A percentile compares a stretch with the other conserved stretches of the same genome.
Evolutionary conservation across 768 basidiomycete genomes (phyloP).

Genomic region (Trametes gibbosa): DNA sequence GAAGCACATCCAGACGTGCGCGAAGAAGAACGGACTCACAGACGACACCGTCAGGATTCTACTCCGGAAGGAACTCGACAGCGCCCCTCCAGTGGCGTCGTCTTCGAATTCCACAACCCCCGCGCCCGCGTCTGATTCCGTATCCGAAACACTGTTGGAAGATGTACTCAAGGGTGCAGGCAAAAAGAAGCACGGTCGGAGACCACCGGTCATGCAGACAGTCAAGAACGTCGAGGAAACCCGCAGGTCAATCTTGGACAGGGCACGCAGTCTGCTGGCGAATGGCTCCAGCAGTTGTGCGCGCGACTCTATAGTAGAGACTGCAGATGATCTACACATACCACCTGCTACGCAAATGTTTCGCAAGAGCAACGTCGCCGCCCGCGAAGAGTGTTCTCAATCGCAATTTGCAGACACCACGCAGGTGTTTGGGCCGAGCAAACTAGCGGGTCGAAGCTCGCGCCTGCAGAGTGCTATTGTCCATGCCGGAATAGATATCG

Average conservation of each 20-base stretch:
- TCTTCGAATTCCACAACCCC: slow-evolving; percentile 3
- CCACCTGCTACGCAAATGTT: slow-evolving; percentile 34
- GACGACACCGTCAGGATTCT: slow-evolving; percentile 55
- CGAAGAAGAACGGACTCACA: slow-evolving; percentile 54
- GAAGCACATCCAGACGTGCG: slow-evolving; percentile 65
- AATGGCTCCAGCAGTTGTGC: not conserved
- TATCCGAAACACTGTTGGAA: slow-evolving; percentile 47
- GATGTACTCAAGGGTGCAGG: slow-evolving; percentile 46
- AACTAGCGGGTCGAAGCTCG: slow-evolving; percentile 8
- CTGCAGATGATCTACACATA: not conserved
- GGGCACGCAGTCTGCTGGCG: slow-evolving; percentile 37
- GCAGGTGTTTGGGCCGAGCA: slow-evolving; percentile 19
- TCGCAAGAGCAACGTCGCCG: slow-evolving; percentile 30
- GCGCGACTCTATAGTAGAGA: not conserved
- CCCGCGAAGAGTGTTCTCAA: not conserved
- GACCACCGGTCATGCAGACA: slow-evolving; percentile 37
- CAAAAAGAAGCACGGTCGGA: slow-evolving; percentile 45
- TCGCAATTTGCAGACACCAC: slow-evolving; percentile 34
- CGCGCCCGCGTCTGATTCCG: slow-evolving; percentile 27
- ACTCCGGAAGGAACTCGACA: slow-evolving; percentile 47
- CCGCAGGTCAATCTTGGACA: slow-evolving; percentile 40
- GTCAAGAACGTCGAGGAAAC: slow-evolving; percentile 48
- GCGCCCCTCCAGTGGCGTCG: slow-evolving; percentile 14
- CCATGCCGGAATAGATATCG: slow-evolving; percentile 2
- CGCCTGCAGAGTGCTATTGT: slow-evolving; percentile 1